phyloP scores from a whole-genome alignment of 768 basidiomycete genomes.

The Pleurotus tuoliensis region DNA sequence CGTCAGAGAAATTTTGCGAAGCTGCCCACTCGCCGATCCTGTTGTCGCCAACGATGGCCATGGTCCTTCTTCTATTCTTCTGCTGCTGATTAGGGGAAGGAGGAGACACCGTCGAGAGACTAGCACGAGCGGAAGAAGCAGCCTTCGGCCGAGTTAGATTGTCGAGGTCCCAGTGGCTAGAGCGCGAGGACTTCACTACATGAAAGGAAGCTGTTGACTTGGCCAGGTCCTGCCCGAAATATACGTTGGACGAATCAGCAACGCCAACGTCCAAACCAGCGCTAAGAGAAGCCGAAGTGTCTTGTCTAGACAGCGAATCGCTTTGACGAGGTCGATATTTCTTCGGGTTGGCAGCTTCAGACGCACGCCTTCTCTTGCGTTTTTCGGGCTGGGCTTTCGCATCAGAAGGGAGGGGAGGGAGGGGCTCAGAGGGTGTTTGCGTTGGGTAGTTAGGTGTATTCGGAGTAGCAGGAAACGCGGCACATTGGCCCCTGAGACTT shows the following conservation, averaged over 20 bases:
- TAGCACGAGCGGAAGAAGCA: background rate
- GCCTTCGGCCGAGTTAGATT: background rate
- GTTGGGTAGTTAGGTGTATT: slow-evolving; percentile 1
- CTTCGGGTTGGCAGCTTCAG: too few species aligned
- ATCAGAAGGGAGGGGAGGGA: slow-evolving; percentile 1
- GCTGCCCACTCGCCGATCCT: background rate
- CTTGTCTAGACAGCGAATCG: too few species aligned
- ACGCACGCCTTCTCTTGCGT: too few species aligned
- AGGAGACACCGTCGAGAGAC: background rate
- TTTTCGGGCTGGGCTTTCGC: slow-evolving; percentile 10
- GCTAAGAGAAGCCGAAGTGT: too few species aligned
- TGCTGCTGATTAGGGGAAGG: background rate
- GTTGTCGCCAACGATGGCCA: slow-evolving; percentile 1
- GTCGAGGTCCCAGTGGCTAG: background rate
- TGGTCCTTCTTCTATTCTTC: slow-evolving; percentile 2
- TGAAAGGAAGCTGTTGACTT: slow-evolving; percentile 1
- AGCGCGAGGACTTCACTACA: background rate
- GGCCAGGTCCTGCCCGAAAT: background rate
- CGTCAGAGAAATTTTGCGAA: background rate
- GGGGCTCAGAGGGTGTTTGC: background rate
- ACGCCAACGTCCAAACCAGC: too few species aligned
- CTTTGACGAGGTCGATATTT: too few species aligned
- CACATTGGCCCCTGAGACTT: slow-evolving; percentile 38
- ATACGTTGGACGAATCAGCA: background rate
- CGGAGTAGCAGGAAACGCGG: slow-evolving; percentile 15